Conservation (phyloP, 345 rosid genomes). For the Linum lewisii region DNA sequence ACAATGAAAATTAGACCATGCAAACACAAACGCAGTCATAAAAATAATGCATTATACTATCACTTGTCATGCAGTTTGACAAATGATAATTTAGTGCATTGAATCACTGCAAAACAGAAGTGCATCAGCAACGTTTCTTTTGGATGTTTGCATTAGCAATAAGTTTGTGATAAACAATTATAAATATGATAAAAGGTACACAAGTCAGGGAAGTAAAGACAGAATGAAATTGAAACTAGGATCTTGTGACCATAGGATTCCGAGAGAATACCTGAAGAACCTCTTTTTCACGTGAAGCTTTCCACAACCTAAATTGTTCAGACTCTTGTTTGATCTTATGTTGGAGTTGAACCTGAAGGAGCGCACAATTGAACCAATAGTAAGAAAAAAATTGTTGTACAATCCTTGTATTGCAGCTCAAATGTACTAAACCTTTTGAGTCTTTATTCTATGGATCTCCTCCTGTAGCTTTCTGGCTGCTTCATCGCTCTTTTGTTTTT, state of each 20-base stretch:
- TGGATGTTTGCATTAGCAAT: too few relatives aligned
- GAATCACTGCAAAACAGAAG: too few relatives aligned
- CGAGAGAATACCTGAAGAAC: constrained; percentile 67
- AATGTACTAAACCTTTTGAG: constrained; percentile 52
- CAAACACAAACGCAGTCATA: too few relatives aligned
- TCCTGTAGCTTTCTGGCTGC: constrained; percentile 74
- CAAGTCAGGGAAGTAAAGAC: constrained; percentile 3
- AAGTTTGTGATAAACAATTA: constrained; percentile 16
- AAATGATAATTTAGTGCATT: too few relatives aligned
- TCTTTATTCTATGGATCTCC: constrained; percentile 82
- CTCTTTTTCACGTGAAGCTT: constrained; percentile 87
- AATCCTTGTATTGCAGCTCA: neutral
- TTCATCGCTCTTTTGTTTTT: constrained; percentile 94
- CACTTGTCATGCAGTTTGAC: too few relatives aligned
- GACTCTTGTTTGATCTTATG: constrained; percentile 93
- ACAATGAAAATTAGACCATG: neutral
- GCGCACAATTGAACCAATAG: constrained; percentile 7
- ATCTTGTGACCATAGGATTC: neutral
- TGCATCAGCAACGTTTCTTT: too few relatives aligned
- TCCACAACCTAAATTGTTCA: constrained; percentile 84
- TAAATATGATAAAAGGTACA: constrained; percentile 85
- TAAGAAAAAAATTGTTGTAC: neutral
- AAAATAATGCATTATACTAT: too few relatives aligned
- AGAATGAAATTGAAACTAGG: neutral
- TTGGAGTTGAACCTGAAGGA: constrained; percentile 67